These are phyloP conservation scores for Citrus trifoliata DNA, from an alignment of 345 rosid genomes.

Conservation along the genomic window DNA sequence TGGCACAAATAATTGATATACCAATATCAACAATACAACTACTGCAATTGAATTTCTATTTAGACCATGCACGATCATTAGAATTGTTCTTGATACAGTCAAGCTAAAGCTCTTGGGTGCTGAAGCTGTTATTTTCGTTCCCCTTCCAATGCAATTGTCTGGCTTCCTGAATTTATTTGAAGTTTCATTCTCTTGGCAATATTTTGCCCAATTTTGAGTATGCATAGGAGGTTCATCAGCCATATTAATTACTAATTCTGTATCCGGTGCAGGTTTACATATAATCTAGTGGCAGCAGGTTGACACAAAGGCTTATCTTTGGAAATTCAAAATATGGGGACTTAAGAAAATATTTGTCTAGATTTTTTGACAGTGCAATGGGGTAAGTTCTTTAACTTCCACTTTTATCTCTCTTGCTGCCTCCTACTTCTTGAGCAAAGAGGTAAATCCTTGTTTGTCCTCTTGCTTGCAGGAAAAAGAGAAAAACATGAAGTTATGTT, in stretches of 20 bases:
- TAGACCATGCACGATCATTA: background rate
- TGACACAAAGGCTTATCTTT: conserved; percentile 88
- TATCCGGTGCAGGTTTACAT: conserved; percentile 64
- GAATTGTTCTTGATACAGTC: background rate
- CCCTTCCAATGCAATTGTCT: background rate
- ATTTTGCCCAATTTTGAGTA: too few relatives aligned
- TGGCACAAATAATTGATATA: too few relatives aligned
- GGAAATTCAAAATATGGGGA: conserved; percentile 85
- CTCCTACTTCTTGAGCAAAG: background rate
- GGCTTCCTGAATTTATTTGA: background rate
- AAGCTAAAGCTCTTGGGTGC: background rate
- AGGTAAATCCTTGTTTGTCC: background rate
- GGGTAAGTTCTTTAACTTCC: conserved; percentile 46
- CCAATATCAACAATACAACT: too few relatives aligned
- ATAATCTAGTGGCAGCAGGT: conserved; percentile 95
- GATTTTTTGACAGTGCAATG: conserved; percentile 79
- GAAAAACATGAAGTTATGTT: conserved; percentile 62
- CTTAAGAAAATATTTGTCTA: conserved; percentile 73
- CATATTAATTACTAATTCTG: background rate
- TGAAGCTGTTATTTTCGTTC: too few relatives aligned
- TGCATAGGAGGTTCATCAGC: background rate
- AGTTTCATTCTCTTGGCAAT: too few relatives aligned
- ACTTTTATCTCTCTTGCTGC: background rate
- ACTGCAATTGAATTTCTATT: too few relatives aligned
- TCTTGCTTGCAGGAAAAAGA: conserved; percentile 67